phyloP scores from a whole-genome alignment of 768 basidiomycete species.

The Punctularia strigosozonata region DNA sequence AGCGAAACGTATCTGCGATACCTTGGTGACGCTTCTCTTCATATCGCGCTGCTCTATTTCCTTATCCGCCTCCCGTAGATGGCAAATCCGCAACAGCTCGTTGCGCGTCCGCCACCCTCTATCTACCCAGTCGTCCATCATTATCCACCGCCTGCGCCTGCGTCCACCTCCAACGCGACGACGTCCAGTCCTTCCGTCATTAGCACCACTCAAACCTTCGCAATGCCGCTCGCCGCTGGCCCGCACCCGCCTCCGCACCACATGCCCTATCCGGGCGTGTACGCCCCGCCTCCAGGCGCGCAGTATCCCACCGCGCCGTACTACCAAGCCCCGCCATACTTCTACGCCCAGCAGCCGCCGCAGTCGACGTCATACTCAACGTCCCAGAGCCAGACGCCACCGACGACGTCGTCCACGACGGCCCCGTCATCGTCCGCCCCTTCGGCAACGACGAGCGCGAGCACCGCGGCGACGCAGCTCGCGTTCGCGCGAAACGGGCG shows the following conservation, averaged over 20 bases:
- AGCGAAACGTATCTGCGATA: conserved; percentile 70
- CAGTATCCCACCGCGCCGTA: conserved; percentile 55
- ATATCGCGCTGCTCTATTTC: conserved; percentile 1
- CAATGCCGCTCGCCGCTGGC: conserved; percentile 50
- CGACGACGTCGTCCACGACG: conserved; percentile 7
- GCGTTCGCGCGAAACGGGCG: conserved; percentile 25
- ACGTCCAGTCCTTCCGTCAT: conserved; percentile 37
- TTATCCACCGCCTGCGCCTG: conserved; percentile 13
- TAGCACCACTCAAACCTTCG: conserved; percentile 62
- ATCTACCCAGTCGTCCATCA: conserved; percentile 42
- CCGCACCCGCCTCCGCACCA: conserved; percentile 29
- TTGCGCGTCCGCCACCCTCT: conserved; percentile 53
- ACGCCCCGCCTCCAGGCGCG: conserved; percentile 19
- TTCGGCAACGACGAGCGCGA: too few relatives aligned
- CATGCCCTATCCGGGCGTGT: conserved; percentile 28
- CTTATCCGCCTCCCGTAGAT: conserved; percentile 32
- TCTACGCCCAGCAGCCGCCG: conserved; percentile 11
- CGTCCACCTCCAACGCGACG: conserved; percentile 19
- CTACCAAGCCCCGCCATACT: conserved; percentile 39
- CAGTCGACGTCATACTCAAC: conserved; percentile 14
- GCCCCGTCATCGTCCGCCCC: conserved; percentile 5
- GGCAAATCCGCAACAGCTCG: conserved; percentile 61
- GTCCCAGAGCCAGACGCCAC: conserved; percentile 6
- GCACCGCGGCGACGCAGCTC: too few relatives aligned
- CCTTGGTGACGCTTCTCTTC: conserved; percentile 40